Base-by-base conservation (phyloP, 208 protist genomes). In the Tritrichomonas foetus region DNA sequence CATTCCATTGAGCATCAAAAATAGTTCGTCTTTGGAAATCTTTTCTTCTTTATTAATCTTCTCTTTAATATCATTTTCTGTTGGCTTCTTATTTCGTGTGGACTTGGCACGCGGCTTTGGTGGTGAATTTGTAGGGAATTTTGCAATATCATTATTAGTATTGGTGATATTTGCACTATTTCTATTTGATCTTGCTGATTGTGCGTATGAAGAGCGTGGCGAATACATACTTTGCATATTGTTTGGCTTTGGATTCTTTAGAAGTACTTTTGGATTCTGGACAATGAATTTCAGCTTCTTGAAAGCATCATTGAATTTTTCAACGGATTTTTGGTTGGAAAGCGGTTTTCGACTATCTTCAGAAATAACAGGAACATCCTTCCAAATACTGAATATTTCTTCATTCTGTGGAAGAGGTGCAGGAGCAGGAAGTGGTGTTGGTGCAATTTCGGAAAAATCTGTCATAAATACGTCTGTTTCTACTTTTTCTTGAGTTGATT, bases 381-480 rank as follows among this genome's bases (percentile, higher is more conserved):
- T 89, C 78, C 78, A 89, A 39, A 89, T 89, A 20, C 9, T 49
- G 11, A 50, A n/a, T 50, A 82, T 82, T 64, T 64, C 55, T 9
- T 53, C 47, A 2, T 53, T 3, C 8, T 89, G 14, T 39, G 5
- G 47, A 20, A 11, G 0, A 33, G 5, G 22, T 57, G 13, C 3
- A n/a, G 44, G 47, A 20, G 78, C 3, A 20, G 11, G 41, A 22
- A 33, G 41, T 49, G 33, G 47, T n/a, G 11, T n/a, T 33, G 27
- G 11, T n/a, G 27, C 3, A 50, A 39, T 20, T 30, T 50, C 39
- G 39, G 47, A 41, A 47, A 89, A 53, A 55, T 25, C 41, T 53
- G 78, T 89, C 78, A 89, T 89, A 33, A 89, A 89, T 14, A 89
- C 47, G 16, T 89, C 47, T 27, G 33, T 36, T 22, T 89, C 78